Evolutionary conservation across 805 yeast species (phyloP).

Genomic region (Huiozyma naganishii): DNA sequence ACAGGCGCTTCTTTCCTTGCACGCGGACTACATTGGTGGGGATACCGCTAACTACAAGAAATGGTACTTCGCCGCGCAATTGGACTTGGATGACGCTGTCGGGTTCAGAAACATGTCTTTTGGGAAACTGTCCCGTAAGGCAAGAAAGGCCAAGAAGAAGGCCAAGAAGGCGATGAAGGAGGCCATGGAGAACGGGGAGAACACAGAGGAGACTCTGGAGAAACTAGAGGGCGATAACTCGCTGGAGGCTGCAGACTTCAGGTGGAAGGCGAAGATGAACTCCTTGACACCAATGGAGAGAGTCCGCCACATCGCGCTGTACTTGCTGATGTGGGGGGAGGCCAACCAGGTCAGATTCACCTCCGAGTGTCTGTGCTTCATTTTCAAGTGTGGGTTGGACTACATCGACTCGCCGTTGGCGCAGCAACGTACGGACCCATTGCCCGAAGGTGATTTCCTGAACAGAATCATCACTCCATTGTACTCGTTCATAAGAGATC

Average conservation of each 20-base stretch:
- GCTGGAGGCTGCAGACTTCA: slow-evolving; percentile 66
- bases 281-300: slow-evolving; percentile 61
- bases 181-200: slow-evolving; percentile 41
- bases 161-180: slow-evolving; percentile 61
- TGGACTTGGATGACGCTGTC: slow-evolving; percentile 73
- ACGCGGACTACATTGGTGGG: slow-evolving; percentile 84
- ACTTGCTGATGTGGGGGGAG: slow-evolving; percentile 79
- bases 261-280: slow-evolving; percentile 81
- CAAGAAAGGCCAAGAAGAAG: slow-evolving; percentile 70
- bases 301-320: slow-evolving; percentile 68
- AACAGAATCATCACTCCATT: slow-evolving; percentile 89
- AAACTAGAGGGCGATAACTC: slow-evolving; percentile 79
- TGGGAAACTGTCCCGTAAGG: slow-evolving; percentile 63
- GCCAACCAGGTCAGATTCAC: slow-evolving; percentile 92
- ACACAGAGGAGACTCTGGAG: slow-evolving; percentile 45
- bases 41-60: slow-evolving; percentile 76
- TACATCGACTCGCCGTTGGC: slow-evolving; percentile 82
- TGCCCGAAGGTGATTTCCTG: slow-evolving; percentile 81
- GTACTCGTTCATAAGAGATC: slow-evolving; percentile 67
- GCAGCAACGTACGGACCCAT: slow-evolving; percentile 75
- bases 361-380: slow-evolving; percentile 80
- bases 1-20: slow-evolving; percentile 71
- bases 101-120: slow-evolving; percentile 75
- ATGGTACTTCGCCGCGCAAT: slow-evolving; percentile 84
- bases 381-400: slow-evolving; percentile 90